Evolutionary conservation across 139 green algal species (phyloP).

Genomic region (Micractinium conductrix): DNA sequence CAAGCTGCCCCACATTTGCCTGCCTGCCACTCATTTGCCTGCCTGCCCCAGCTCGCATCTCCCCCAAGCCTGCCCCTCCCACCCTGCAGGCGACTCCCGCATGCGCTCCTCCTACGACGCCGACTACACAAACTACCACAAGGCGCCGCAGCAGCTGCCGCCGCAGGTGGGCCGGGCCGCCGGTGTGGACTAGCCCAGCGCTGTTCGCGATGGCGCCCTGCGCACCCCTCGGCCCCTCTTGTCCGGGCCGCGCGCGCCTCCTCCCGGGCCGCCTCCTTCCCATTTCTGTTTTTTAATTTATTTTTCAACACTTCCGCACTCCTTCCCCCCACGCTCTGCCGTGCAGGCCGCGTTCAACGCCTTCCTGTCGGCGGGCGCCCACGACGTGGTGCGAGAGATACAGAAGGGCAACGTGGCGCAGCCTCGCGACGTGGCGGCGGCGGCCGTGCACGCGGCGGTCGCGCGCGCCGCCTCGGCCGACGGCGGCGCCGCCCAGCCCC

Average conservation of each 20-base stretch:
- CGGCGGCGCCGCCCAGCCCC: background rate
- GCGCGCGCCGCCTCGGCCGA: background rate
- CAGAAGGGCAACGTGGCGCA: conserved; percentile 9
- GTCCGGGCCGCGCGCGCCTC: too few species aligned
- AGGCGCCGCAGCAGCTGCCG: conserved; percentile 47
- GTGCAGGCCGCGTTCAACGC: conserved; percentile 5
- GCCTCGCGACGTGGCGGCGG: background rate
- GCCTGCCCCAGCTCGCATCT: background rate
- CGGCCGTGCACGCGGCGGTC: background rate
- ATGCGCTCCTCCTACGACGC: conserved; percentile 28
- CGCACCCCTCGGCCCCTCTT: too few species aligned
- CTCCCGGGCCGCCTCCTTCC: too few species aligned
- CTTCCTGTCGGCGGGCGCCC: conserved; percentile 12
- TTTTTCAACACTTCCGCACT: too few species aligned
- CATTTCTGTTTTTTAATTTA: too few species aligned
- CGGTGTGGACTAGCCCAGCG: background rate
- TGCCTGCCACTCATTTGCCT: too few species aligned
- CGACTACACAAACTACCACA: conserved; percentile 35
- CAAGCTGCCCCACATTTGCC: too few species aligned
- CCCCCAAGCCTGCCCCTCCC: background rate
- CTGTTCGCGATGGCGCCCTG: too few species aligned
- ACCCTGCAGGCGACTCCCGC: background rate
- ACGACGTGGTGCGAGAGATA: conserved; percentile 22
- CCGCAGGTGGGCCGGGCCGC: background rate
- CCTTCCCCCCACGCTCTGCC: too few species aligned